A percentile compares a stretch with the other conserved stretches of the same genome.
These are phyloP conservation scores for Melanomma pulvis-pyrius DNA, from an alignment of 495 filamentous ascomycete species.

Conservation along the genomic window DNA sequence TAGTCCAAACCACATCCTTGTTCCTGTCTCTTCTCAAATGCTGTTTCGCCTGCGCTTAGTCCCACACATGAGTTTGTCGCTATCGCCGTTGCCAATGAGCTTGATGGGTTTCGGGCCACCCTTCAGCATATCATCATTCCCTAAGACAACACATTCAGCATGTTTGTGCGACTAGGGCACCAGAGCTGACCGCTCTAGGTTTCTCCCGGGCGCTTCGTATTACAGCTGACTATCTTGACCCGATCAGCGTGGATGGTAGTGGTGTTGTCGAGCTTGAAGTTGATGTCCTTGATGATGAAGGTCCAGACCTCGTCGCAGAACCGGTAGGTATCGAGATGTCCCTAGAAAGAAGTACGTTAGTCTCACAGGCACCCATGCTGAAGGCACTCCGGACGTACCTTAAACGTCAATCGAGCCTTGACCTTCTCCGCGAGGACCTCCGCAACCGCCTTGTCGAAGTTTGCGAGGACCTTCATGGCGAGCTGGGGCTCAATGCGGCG, in stretches of 20 bases:
- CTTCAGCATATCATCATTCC: too few relatives aligned
- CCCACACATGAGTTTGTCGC: too few relatives aligned
- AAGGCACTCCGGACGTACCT: constrained; percentile 59
- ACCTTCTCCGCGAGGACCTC: constrained; percentile 89
- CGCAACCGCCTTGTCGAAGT: constrained; percentile 88
- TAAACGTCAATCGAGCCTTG: constrained; percentile 88
- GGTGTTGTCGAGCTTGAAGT: constrained; percentile 91
- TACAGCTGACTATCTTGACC: constrained; percentile 98
- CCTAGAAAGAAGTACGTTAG: constrained; percentile 55
- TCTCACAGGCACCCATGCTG: not conserved
- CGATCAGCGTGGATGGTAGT: constrained; percentile 53
- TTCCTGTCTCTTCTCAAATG: not conserved
- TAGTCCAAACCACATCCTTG: not conserved
- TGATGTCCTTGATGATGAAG: constrained; percentile 97
- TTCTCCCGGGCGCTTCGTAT: constrained; percentile 80
- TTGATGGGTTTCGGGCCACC: too few relatives aligned
- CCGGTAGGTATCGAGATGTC: constrained; percentile 96
- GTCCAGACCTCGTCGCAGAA: constrained; percentile 99
- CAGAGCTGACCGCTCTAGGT: constrained; percentile 21
- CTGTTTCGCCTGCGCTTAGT: too few relatives aligned
- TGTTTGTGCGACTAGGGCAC: too few relatives aligned
- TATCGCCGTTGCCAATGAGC: too few relatives aligned
- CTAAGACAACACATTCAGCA: not conserved
- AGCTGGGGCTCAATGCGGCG: constrained; percentile 95
- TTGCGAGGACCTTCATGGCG: constrained; percentile 93